These are phyloP conservation scores for Viola pubescens DNA, from an alignment of 441 rosid species.

Conservation along the genomic window DNA sequence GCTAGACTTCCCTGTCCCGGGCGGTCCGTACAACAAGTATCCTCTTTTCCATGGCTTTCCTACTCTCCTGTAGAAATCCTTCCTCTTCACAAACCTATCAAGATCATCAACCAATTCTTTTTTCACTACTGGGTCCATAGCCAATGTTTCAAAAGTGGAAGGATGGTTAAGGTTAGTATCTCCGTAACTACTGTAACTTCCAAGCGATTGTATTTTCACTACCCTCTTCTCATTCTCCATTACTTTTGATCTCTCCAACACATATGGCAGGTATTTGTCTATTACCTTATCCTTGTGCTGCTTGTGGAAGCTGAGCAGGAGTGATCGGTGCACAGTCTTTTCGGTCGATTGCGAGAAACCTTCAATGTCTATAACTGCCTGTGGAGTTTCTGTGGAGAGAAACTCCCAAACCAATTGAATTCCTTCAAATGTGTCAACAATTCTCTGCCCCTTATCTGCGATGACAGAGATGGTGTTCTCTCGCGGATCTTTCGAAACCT, in stretches of 20 bases:
- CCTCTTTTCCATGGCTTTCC: too few relatives aligned
- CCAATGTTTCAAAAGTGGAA: conserved; percentile 26
- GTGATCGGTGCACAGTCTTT: conserved; percentile 13
- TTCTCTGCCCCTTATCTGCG: conserved; percentile 19
- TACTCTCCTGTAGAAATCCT: too few relatives aligned
- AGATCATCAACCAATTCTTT: too few relatives aligned
- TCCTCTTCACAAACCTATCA: too few relatives aligned
- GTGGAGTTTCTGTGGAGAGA: conserved; percentile 9
- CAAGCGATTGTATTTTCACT: conserved; percentile 21
- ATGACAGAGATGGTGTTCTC: conserved; percentile 15
- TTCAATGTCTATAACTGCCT: neutral
- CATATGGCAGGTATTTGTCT: conserved; percentile 10
- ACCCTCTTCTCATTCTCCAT: conserved; percentile 20
- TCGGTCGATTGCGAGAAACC: neutral
- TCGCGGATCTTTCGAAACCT: conserved; percentile 18
- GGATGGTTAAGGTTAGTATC: conserved; percentile 31
- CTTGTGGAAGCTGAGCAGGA: conserved; percentile 22
- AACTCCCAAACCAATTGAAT: conserved; percentile 20
- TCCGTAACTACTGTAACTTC: neutral
- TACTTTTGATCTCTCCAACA: conserved; percentile 20
- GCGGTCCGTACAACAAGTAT: too few relatives aligned
- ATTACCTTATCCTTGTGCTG: conserved; percentile 17
- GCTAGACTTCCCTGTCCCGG: too few relatives aligned
- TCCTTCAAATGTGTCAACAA: conserved; percentile 21
- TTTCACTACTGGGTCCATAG: conserved; percentile 18